These are phyloP conservation scores for Peronospora belbahrii DNA, from an alignment of 352 stramenopile species.

Conservation along the genomic window DNA sequence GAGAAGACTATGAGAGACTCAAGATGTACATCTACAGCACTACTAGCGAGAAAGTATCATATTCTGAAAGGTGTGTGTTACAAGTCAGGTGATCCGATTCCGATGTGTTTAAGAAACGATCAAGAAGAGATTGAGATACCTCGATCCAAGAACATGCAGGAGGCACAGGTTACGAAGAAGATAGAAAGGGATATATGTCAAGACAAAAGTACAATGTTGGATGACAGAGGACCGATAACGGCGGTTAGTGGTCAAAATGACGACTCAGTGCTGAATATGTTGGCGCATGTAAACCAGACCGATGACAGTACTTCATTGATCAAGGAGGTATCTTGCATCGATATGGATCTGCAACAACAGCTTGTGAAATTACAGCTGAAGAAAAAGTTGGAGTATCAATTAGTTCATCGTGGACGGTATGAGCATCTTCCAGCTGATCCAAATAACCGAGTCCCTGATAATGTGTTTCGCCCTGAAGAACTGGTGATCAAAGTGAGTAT, in stretches of 20 bases:
- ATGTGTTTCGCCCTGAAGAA: conserved; percentile 44
- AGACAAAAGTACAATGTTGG: conserved; percentile 4
- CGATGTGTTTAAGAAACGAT: conserved; percentile 48
- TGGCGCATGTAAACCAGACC: conserved; percentile 18
- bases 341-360: conserved; percentile 1
- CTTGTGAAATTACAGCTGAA: conserved; percentile 2
- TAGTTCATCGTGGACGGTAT: conserved; percentile 63
- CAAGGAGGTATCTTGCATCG: conserved; percentile 16
- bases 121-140: conserved; percentile 1
- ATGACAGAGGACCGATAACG: conserved; percentile 9
- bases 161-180: background rate
- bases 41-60: conserved; percentile 50
- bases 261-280: conserved; percentile 5
- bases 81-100: conserved; percentile 72
- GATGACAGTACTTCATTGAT: conserved; percentile 9
- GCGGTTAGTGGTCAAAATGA: background rate
- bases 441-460: conserved; percentile 22
- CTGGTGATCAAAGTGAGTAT: conserved; percentile 60
- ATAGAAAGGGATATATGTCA: background rate
- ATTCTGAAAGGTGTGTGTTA: conserved; percentile 84
- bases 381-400: conserved; percentile 35
- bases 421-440: conserved; percentile 54
- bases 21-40: conserved; percentile 8
- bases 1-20: conserved; percentile 49
- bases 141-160: conserved; percentile 2